A percentile compares a stretch with the other conserved stretches of the same genome.
These are phyloP conservation scores for Annona cherimola DNA, from an alignment of 164 flowering plant species.

Conservation along the genomic window DNA sequence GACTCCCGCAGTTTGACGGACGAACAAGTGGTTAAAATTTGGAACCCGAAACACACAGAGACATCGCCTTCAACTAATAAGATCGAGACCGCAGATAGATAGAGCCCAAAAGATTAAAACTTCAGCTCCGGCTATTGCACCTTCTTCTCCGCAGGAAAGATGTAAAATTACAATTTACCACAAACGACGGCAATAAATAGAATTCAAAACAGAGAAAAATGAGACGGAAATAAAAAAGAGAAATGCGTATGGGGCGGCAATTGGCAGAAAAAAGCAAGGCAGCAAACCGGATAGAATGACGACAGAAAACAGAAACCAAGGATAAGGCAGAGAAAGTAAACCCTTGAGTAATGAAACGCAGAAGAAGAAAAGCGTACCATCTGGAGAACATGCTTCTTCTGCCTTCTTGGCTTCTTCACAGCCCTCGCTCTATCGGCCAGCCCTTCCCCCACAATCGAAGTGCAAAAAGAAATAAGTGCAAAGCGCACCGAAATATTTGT, in stretches of 20 bases:
- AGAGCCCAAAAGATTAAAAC: neutral
- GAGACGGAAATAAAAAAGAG: neutral
- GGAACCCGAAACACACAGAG: neutral
- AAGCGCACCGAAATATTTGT: too few species aligned
- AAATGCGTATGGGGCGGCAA: neutral
- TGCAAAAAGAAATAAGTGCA: too few species aligned
- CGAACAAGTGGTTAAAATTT: neutral
- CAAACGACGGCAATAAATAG: neutral
- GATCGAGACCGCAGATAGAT: neutral
- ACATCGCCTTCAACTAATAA: neutral
- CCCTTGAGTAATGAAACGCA: neutral
- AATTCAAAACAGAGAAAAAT: neutral
- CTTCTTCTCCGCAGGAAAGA: neutral
- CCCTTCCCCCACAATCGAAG: too few species aligned
- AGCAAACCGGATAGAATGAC: neutral
- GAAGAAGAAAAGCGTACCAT: conserved; percentile 15
- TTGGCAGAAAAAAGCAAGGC: too few species aligned
- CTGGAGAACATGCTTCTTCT: conserved; percentile 20
- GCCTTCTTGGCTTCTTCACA: neutral
- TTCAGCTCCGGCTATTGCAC: neutral
- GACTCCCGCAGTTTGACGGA: neutral
- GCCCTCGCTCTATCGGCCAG: neutral
- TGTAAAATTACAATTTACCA: neutral
- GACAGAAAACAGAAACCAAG: neutral
- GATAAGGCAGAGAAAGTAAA: neutral